Evolutionary conservation across 306 rosid genomes (phyloP), one percentile per base, ranked within the genome.

Genomic region (Fragaria iinumae): DNA sequence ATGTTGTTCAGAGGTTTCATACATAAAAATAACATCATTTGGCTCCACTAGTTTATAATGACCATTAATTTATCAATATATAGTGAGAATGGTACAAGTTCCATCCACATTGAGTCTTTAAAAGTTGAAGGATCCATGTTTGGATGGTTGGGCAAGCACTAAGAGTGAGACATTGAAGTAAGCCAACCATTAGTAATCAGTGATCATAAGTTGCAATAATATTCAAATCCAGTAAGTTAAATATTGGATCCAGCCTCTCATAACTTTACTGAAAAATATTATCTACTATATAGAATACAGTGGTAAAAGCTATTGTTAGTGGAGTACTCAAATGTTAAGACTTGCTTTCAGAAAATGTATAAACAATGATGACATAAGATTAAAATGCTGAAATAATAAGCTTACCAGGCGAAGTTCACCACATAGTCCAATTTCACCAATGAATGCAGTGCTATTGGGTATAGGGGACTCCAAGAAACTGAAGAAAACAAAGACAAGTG

Each of bases 351-450:
- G 69, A 77, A 62, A 27, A n/a, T 70, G 43, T 41, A 38, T 75
- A n/a, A 16, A 76, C 72, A 70, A 79, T 21, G 71, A 39, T 32
- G 5, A 63, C 44, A 63, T 32, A 71, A 53, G 60, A 20, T n/a
- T 20, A 53, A 18, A 52, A 53, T 20, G 71, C 45, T 32, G 3
- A 64, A 78, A 71, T 25, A 52, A 81, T 20, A 56, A 65, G 69
- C 96, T 87, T 78, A 95, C 97, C 90, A 20, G 84, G 80, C 96
- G 97, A 81, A 95, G 91, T 87, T 95, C 98, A n/a, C 98, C 97
- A 11, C 90, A 80, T 10, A 92, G 97, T 73, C 97, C 98, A 68
- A 95, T 81, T 90, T 95, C 98, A 72, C 96, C 98, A 62, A 95
- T 89, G 88, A 95, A 95, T 67, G 97, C 97, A 63, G 87, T 73